Base-by-base conservation (phyloP, 306 rosid genomes). In the Begonia loranthoides region DNA sequence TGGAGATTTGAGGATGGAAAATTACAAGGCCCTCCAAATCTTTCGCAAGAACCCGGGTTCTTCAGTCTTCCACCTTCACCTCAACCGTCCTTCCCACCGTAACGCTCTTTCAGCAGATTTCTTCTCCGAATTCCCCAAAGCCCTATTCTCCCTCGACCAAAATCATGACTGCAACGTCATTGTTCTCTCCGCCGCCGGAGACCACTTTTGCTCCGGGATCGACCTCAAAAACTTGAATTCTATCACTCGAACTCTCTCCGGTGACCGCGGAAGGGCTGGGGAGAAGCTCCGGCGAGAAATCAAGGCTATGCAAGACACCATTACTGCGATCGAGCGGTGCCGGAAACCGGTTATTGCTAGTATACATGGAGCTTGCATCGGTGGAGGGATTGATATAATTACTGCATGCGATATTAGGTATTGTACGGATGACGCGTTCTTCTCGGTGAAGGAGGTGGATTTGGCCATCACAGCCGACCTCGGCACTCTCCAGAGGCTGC, bases 391-490 rank as follows among this genome's bases (percentile, higher is more conserved):
- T 9, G 97, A 89, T 52, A 66, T 89, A 13, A 19, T 77, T 10
- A 78, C 95, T 10, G 94, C 94, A 45, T 89, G 95, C 61, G 97
- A 89, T 57, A 77, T 89, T 36, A 79, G 97, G 75, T 70, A 53
- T 16, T 89, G 94, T 50, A 70, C 77, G 16, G 59, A 59, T 52
- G 90, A 85, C 9, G 97, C 97, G 14, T 76, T 77, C 33, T 85
- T 89, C 70, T 82, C 90, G 43, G 97, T 89, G 53, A 82, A 76
- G 61, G 90, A 89, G 76, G 94, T 89, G 10, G 89, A 79, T 65
- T 52, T 85, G 73, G 22, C 73, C 3, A 82, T 84, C 59, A 77
- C 87, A 1, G 94, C 97, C 34, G 97, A 89, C 51, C 79, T 84
- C 0, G 95, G 97, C 45, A 76, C 83, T 38, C 81, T 89, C 24